These are phyloP conservation scores for Penicillium taxi DNA, from an alignment of 495 filamentous ascomycete species.

Conservation along the genomic window DNA sequence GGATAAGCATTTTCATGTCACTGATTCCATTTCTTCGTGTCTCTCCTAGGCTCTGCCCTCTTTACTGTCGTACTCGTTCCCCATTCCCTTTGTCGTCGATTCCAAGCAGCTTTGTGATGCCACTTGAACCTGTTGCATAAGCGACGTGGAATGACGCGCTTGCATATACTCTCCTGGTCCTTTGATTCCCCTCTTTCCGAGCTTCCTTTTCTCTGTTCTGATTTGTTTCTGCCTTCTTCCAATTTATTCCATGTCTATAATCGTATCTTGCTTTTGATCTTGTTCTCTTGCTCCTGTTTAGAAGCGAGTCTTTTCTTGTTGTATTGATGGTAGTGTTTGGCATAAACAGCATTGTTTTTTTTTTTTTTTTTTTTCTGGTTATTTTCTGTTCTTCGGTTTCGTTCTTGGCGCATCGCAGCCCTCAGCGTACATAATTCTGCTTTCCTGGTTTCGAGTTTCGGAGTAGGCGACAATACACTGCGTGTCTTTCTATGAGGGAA, in stretches of 20 bases:
- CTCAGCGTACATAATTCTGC: conserved; percentile 15
- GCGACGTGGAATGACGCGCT: conserved; percentile 12
- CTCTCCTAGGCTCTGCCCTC: conserved; percentile 6
- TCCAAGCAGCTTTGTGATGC: conserved; percentile 5
- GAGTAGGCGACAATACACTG: conserved; percentile 12
- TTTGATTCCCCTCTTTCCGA: conserved; percentile 5
- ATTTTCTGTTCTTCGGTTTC: conserved; percentile 2
- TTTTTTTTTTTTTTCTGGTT: conserved; percentile 4
- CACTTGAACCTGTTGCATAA: conserved; percentile 3
- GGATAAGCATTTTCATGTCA: conserved; percentile 7
- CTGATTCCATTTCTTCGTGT: conserved; percentile 4
- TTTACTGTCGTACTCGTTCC: conserved; percentile 3
- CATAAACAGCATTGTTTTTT: conserved; percentile 29
- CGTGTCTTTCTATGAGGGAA: conserved; percentile 3
- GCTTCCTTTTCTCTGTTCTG: conserved; percentile 7
- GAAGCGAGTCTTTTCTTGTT: conserved; percentile 21
- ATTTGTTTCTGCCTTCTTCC: conserved; percentile 13
- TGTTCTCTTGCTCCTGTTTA: conserved; percentile 24
- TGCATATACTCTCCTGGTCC: conserved; percentile 24
- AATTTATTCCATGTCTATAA: conserved; percentile 29
- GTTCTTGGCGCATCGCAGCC: conserved; percentile 6
- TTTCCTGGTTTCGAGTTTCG: no score
- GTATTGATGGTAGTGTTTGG: conserved; percentile 19
- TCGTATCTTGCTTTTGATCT: conserved; percentile 17
- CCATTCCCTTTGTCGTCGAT: background rate